A percentile compares a stretch with the other conserved stretches of the same genome.
These are phyloP conservation scores for Salisapilia sapeloensis DNA, from an alignment of 352 stramenopile species.

Conservation along the genomic window DNA sequence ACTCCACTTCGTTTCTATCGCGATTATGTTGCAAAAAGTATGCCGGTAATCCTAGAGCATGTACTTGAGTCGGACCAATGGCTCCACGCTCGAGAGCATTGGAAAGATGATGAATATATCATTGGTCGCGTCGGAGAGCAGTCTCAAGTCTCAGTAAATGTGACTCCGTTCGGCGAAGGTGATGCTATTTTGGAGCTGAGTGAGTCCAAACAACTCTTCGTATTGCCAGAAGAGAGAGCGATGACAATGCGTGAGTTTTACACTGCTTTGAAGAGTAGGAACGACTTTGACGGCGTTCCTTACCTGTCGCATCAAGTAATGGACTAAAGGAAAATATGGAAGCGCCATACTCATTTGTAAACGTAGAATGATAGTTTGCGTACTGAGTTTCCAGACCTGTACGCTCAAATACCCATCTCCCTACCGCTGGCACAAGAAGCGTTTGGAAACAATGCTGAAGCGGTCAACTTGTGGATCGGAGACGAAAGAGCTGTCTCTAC, in stretches of 20 bases:
- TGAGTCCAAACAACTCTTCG: conserved; percentile 18
- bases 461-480: conserved; percentile 97
- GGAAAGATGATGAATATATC: conserved; percentile 40
- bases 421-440: conserved; percentile 35
- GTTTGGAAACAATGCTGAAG: conserved; percentile 68
- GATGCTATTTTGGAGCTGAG: conserved; percentile 43
- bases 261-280: conserved; percentile 18
- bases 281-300: conserved; percentile 48
- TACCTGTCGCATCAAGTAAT: conserved; percentile 67
- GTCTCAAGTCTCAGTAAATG: conserved; percentile 37
- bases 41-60: conserved; percentile 54
- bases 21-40: conserved; percentile 56
- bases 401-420: conserved; percentile 39
- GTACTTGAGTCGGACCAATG: conserved; percentile 40
- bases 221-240: conserved; percentile 67
- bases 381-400: conserved; percentile 44
- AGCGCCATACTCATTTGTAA: not conserved
- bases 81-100: conserved; percentile 21
- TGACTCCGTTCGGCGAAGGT: conserved; percentile 60
- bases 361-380: conserved; percentile 57
- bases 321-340: not conserved
- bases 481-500: conserved; percentile 89
- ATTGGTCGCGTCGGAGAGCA: conserved; percentile 17
- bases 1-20: conserved; percentile 48
- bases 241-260: conserved; percentile 54